Evolutionary conservation across 1,284 basidiomycete genomes (phyloP).

Genomic region (Neotropicomus parvogracilis): DNA sequence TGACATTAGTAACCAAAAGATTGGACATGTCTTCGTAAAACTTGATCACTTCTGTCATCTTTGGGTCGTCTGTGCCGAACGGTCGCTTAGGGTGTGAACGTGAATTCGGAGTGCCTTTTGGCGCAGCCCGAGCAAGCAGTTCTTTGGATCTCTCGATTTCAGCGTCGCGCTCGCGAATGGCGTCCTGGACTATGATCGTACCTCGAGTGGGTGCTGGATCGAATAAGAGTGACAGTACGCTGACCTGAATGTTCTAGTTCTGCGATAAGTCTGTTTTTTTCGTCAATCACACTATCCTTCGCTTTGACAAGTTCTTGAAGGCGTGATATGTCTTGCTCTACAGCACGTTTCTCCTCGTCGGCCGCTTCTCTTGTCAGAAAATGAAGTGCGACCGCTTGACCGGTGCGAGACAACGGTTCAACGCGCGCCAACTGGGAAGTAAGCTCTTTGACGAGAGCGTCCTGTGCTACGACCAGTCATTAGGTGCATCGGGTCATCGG

Average conservation of each 20-base stretch:
- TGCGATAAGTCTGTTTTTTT: slow-evolving; percentile 44
- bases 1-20: slow-evolving; percentile 50
- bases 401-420: slow-evolving; percentile 49
- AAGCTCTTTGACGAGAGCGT: slow-evolving; percentile 55
- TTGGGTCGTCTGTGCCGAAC: slow-evolving; percentile 46
- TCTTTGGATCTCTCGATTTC: slow-evolving; percentile 58
- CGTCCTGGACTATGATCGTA: slow-evolving; percentile 41
- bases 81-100: slow-evolving; percentile 31
- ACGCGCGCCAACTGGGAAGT: slow-evolving; percentile 49
- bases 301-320: slow-evolving; percentile 45
- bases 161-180: slow-evolving; percentile 51
- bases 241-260: slow-evolving; percentile 48
- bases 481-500: not conserved
- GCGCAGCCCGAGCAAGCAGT: slow-evolving; percentile 41
- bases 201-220: slow-evolving; percentile 4
- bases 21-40: slow-evolving; percentile 65
- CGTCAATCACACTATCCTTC: slow-evolving; percentile 42
- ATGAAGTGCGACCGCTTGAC: slow-evolving; percentile 51
- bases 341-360: slow-evolving; percentile 57
- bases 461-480: slow-evolving; percentile 45
- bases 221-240: slow-evolving; percentile 7
- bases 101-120: slow-evolving; percentile 29
- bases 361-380: slow-evolving; percentile 70
- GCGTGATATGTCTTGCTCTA: slow-evolving; percentile 47
- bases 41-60: slow-evolving; percentile 46